These are phyloP conservation scores for Chrysoporthe puriensis DNA, from an alignment of 2,329 filamentous ascomycete genomes.

Conservation along the genomic window DNA sequence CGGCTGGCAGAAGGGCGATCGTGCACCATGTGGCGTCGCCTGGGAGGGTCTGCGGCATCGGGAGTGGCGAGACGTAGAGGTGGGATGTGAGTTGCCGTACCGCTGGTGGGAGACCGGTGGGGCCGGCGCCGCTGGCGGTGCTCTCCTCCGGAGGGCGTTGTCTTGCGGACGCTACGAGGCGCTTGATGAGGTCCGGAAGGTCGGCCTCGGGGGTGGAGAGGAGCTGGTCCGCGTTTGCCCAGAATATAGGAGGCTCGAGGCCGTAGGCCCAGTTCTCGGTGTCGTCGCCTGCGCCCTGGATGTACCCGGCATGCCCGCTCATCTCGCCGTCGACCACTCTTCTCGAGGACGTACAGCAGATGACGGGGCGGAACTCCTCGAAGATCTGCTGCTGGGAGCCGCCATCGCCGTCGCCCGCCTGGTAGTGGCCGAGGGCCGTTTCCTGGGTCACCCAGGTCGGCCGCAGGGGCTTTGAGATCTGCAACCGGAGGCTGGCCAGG, in stretches of 20 bases:
- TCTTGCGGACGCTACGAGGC: constrained; percentile 43
- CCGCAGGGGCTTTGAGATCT: constrained; percentile 72
- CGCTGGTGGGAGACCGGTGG: constrained; percentile 7
- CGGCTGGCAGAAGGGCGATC: constrained; percentile 48
- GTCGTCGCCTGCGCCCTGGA: constrained; percentile 94
- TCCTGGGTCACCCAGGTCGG: constrained; percentile 81
- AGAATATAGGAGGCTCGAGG: constrained; percentile 79
- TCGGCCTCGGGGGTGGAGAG: constrained; percentile 69
- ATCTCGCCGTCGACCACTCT: constrained; percentile 70
- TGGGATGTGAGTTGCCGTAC: constrained; percentile 25
- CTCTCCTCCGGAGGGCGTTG: constrained; percentile 16
- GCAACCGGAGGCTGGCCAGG: constrained; percentile 54
- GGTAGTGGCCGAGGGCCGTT: constrained; percentile 48
- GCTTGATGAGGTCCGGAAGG: constrained; percentile 53
- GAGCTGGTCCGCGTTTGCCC: constrained; percentile 67
- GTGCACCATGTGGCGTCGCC: constrained; percentile 38
- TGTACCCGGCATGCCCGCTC: constrained; percentile 69
- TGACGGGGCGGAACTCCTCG: constrained; percentile 68
- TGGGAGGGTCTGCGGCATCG: not conserved
- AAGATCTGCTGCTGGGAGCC: constrained; percentile 43
- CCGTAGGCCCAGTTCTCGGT: constrained; percentile 90
- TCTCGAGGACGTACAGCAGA: constrained; percentile 85
- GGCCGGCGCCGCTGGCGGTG: constrained; percentile 11
- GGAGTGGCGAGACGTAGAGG: constrained; percentile 35
- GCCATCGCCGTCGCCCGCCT: constrained; percentile 26